A percentile compares a stretch with the other conserved stretches of the same genome.
Evolutionary conservation across 2,329 filamentous ascomycete genomes (phyloP).

Genomic region (Trichoderma atrobrunneum): DNA sequence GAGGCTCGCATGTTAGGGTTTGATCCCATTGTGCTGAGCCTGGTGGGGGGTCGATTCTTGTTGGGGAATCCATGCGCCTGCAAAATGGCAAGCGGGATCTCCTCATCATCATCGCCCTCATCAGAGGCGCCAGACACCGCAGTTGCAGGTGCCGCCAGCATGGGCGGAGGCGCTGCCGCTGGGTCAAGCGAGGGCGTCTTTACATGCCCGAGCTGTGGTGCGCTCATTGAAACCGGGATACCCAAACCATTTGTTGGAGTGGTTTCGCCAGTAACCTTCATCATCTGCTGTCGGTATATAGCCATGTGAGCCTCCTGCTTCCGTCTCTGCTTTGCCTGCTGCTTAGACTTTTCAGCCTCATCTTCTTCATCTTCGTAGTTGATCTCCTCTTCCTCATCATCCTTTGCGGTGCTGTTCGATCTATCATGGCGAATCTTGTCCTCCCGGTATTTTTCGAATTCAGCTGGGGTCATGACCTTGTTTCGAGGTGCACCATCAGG

Average conservation of each 20-base stretch:
- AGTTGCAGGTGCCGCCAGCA: background rate
- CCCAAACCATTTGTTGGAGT: slow-evolving; percentile 51
- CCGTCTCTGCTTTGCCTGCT: slow-evolving; percentile 71
- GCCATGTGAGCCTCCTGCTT: slow-evolving; percentile 90
- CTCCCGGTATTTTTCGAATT: slow-evolving; percentile 78
- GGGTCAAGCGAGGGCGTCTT: slow-evolving; percentile 38
- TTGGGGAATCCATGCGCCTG: slow-evolving; percentile 85
- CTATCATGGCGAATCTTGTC: slow-evolving; percentile 65
- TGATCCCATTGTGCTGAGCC: slow-evolving; percentile 61
- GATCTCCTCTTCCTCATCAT: slow-evolving; percentile 62
- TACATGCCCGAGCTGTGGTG: slow-evolving; percentile 53
- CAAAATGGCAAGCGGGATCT: slow-evolving; percentile 80
- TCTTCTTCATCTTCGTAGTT: slow-evolving; percentile 74
- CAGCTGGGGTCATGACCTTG: slow-evolving; percentile 86
- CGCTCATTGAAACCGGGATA: slow-evolving; percentile 58
- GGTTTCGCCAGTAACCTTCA: slow-evolving; percentile 84
- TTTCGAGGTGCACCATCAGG: slow-evolving; percentile 46
- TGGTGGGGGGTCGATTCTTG: slow-evolving; percentile 71
- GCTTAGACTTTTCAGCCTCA: slow-evolving; percentile 70
- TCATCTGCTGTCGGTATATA: slow-evolving; percentile 92
- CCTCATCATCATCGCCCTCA: slow-evolving; percentile 80
- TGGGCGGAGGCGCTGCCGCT: slow-evolving; percentile 29
- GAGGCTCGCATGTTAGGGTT: slow-evolving; percentile 68
- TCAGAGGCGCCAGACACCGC: slow-evolving; percentile 53
- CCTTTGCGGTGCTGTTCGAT: slow-evolving; percentile 42